These are phyloP conservation scores for Sisymbrium irio DNA, from an alignment of 345 rosid genomes.

Conservation along the genomic window DNA sequence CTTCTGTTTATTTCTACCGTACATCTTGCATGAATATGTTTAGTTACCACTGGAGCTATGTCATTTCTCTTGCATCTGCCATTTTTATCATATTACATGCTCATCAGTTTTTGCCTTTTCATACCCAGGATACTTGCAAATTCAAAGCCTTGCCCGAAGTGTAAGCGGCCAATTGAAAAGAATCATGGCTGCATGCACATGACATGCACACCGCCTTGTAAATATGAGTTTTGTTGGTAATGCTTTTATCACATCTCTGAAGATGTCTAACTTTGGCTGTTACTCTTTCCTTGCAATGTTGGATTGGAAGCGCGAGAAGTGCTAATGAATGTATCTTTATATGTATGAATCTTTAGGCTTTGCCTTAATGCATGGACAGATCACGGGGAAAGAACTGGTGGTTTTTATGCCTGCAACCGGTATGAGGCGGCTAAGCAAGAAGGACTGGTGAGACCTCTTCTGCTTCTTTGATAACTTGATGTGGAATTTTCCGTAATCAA, in stretches of 20 bases:
- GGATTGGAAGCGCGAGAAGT: neutral
- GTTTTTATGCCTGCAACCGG: conserved; percentile 40
- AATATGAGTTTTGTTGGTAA: conserved; percentile 40
- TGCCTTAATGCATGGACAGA: conserved; percentile 40
- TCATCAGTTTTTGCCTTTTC: conserved; percentile 8
- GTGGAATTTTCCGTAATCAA: neutral
- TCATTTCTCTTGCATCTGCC: conserved; percentile 4
- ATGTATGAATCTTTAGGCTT: conserved; percentile 27
- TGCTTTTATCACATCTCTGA: conserved; percentile 2
- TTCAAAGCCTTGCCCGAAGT: conserved; percentile 41
- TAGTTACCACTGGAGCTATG: neutral
- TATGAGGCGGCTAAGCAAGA: conserved; percentile 84
- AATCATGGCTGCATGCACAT: conserved; percentile 41
- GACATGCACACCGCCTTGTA: conserved; percentile 42
- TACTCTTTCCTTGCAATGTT: conserved; percentile 11
- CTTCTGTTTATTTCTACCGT: neutral
- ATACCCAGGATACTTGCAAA: conserved; percentile 35
- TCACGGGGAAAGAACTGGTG: conserved; percentile 40
- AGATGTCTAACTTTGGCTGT: conserved; percentile 11
- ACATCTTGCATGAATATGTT: neutral
- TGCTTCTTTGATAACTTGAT: conserved; percentile 21
- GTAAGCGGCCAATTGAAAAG: conserved; percentile 40
- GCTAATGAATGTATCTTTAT: conserved; percentile 1
- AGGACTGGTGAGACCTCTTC: conserved; percentile 61
- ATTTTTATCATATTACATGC: neutral